Evolutionary conservation across 1,139 yeast genomes (phyloP).

Genomic region (Candida mesenterica): DNA sequence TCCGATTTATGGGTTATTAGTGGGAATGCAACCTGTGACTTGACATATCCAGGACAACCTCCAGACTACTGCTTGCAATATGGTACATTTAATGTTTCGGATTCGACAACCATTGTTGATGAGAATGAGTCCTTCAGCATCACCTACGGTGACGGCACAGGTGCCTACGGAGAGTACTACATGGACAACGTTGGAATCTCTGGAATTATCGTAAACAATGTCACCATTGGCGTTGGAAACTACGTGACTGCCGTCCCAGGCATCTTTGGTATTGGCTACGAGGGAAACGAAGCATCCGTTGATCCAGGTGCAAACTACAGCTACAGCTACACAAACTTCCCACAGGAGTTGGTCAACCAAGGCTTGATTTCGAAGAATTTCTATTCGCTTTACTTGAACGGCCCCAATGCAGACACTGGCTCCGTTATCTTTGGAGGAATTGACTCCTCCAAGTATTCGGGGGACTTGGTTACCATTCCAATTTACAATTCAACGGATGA

Average conservation of each 20-base stretch:
- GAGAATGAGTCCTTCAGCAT: slow-evolving; percentile 5
- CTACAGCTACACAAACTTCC: slow-evolving; percentile 19
- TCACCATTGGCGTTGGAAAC: slow-evolving; percentile 18
- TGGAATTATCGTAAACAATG: slow-evolving; percentile 4
- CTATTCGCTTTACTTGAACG: slow-evolving; percentile 21
- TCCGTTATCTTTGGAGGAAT: slow-evolving; percentile 20
- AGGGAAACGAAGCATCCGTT: slow-evolving; percentile 11
- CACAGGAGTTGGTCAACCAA: slow-evolving; percentile 16
- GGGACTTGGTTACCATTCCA: slow-evolving; percentile 13
- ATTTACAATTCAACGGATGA: slow-evolving; percentile 8
- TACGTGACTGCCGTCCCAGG: slow-evolving; percentile 12
- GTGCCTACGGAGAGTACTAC: slow-evolving; percentile 10
- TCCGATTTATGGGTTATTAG: slow-evolving; percentile 21
- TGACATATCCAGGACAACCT: slow-evolving; percentile 1
- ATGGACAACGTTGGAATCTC: slow-evolving; percentile 8
- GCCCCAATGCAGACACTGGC: slow-evolving; percentile 13
- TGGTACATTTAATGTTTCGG: slow-evolving; percentile 17
- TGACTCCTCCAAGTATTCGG: slow-evolving; percentile 18
- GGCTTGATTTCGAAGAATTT: slow-evolving; percentile 18
- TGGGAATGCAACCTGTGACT: slow-evolving; percentile 3
- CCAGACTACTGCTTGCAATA: slow-evolving; percentile 1
- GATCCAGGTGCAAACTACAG: neutral
- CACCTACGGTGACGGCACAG: slow-evolving; percentile 12
- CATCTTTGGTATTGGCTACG: slow-evolving; percentile 19
- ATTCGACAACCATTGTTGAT: slow-evolving; percentile 10